Percentiles rank a stretch among this genome's conserved stretches.
Conservation (phyloP, 495 filamentous ascomycete species). For the Lasiosphaeria hispida region DNA sequence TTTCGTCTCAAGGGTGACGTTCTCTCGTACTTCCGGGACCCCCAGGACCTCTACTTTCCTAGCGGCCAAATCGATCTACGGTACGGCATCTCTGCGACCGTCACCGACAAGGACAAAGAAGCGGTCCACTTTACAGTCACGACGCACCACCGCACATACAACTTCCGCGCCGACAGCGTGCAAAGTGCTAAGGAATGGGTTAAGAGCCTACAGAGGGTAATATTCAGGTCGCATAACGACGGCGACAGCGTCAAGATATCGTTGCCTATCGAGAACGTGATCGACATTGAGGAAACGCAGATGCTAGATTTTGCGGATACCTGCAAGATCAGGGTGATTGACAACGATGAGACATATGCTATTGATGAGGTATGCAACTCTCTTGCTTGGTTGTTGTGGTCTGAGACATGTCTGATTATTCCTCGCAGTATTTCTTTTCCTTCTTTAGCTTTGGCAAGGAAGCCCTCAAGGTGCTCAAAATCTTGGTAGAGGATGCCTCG, state of each 20-base stretch:
- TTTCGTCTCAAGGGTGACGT: constrained; percentile 95
- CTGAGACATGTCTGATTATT: constrained; percentile 17
- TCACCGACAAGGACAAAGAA: constrained; percentile 73
- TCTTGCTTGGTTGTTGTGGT: neutral
- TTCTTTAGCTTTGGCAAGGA: constrained; percentile 89
- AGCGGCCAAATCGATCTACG: constrained; percentile 88
- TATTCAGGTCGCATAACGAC: constrained; percentile 93
- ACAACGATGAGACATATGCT: constrained; percentile 88
- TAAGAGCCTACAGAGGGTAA: constrained; percentile 87
- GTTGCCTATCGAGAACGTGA: constrained; percentile 80
- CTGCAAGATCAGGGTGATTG: constrained; percentile 86
- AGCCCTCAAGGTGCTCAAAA: constrained; percentile 74
- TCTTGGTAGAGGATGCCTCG: constrained; percentile 65
- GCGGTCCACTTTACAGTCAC: constrained; percentile 72
- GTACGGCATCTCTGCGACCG: constrained; percentile 81
- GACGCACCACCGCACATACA: constrained; percentile 78
- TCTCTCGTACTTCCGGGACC: constrained; percentile 84
- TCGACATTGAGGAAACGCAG: constrained; percentile 89
- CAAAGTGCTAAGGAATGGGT: constrained; percentile 97
- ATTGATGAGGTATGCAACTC: constrained; percentile 77
- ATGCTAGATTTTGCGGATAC: constrained; percentile 93
- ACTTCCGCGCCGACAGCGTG: constrained; percentile 86
- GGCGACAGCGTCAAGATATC: constrained; percentile 97
- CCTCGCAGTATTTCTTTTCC: constrained; percentile 83
- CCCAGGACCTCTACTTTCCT: constrained; percentile 86